Percentiles rank a stretch among this genome's conserved stretches.
Conservation (phyloP, 129 eudicot species). For the Flaveria brownii region DNA sequence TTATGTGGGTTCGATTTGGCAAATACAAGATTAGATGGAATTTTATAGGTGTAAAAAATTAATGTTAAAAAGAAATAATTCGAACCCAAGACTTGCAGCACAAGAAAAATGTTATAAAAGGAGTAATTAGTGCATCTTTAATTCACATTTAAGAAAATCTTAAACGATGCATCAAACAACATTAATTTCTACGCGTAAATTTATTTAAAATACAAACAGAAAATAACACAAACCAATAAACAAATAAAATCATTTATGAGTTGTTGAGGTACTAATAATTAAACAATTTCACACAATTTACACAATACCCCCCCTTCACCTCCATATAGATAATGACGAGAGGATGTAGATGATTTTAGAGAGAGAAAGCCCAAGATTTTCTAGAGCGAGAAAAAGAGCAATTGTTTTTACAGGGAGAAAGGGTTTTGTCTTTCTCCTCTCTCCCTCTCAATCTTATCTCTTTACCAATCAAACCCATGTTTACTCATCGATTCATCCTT, state of each 20-base stretch:
- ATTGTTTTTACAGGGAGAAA: conserved; percentile 24
- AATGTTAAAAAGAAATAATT: too few species aligned
- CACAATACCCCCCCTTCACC: conserved; percentile 24
- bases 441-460: conserved; percentile 30
- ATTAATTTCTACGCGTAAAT: background rate
- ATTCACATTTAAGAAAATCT: background rate
- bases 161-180: background rate
- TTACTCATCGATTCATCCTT: conserved; percentile 6
- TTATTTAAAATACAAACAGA: background rate
- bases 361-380: conserved; percentile 38
- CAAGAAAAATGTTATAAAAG: too few species aligned
- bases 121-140: too few species aligned
- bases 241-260: background rate
- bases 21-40: too few species aligned
- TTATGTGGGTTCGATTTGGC: too few species aligned
- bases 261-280: background rate
- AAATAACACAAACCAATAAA: background rate
- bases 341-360: conserved; percentile 29
- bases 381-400: conserved; percentile 38
- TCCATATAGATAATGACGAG: conserved; percentile 36
- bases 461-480: background rate
- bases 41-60: too few species aligned
- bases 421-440: conserved; percentile 41
- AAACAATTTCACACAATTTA: conserved; percentile 12
- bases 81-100: too few species aligned